Percentiles rank a stretch among this genome's conserved stretches.
Conservation (phyloP, 192 early-diverging fungal species). For the Chytriomyces hyalinus region DNA sequence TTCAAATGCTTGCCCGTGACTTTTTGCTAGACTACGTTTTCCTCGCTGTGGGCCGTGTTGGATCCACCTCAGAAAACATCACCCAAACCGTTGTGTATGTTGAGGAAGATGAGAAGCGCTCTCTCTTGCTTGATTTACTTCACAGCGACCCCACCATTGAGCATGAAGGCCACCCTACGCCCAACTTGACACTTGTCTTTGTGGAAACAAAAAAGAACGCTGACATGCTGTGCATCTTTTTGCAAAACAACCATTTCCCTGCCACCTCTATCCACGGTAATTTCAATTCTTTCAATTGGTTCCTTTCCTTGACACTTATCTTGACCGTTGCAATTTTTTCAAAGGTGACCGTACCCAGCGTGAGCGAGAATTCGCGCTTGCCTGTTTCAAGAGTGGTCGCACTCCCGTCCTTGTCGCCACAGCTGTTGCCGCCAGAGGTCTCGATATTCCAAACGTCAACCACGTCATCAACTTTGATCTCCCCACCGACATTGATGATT, state of each 20-base stretch:
- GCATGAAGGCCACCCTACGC: slow-evolving; percentile 45
- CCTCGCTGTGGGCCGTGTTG: slow-evolving; percentile 90
- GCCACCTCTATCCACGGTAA: slow-evolving; percentile 87
- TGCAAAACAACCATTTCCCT: slow-evolving; percentile 78
- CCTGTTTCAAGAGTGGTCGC: slow-evolving; percentile 80
- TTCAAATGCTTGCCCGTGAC: slow-evolving; percentile 90
- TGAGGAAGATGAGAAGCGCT: slow-evolving; percentile 92
- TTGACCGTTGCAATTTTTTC: too few relatives aligned
- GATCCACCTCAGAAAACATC: slow-evolving; percentile 94
- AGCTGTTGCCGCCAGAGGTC: slow-evolving; percentile 94
- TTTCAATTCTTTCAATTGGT: too few relatives aligned
- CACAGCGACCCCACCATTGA: slow-evolving; percentile 46
- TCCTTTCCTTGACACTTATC: too few relatives aligned
- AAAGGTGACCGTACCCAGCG: slow-evolving; percentile 89
- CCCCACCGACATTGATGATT: slow-evolving; percentile 83
- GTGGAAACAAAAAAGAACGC: slow-evolving; percentile 96
- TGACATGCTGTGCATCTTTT: slow-evolving; percentile 84
- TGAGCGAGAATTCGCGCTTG: slow-evolving; percentile 91
- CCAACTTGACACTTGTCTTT: slow-evolving; percentile 88
- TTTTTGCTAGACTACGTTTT: slow-evolving; percentile 81
- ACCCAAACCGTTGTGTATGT: slow-evolving; percentile 92
- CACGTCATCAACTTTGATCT: slow-evolving; percentile 90
- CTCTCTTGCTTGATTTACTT: slow-evolving; percentile 82
- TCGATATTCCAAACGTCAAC: slow-evolving; percentile 87
- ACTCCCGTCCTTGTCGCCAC: slow-evolving; percentile 91